A percentile compares a stretch with the other conserved stretches of the same genome.
Evolutionary conservation across 202 grass and related monocot species (phyloP).

Genomic region (Brachypodium distachyon): DNA sequence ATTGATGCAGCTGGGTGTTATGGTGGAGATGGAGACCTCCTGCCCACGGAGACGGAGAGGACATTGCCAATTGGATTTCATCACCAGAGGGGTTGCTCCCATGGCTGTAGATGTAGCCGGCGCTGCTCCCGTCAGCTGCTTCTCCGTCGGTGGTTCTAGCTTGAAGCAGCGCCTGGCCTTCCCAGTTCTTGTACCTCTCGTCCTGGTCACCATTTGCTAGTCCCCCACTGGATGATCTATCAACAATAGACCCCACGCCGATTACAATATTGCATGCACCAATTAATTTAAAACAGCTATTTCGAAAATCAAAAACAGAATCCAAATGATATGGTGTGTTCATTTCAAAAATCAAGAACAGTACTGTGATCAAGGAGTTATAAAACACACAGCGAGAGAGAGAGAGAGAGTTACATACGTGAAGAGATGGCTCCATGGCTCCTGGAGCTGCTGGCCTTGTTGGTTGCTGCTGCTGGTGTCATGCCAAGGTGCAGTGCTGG

Average conservation of each 20-base stretch:
- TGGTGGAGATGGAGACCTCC: conserved; percentile 19
- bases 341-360: neutral
- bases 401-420: conserved; percentile 34
- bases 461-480: conserved; percentile 14
- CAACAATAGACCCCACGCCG: neutral
- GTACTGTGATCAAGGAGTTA: neutral
- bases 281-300: neutral
- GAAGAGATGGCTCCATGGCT: conserved; percentile 71
- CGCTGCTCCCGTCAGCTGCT: conserved; percentile 18
- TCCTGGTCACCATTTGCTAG: conserved; percentile 40
- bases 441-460: conserved; percentile 35
- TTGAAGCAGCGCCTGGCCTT: conserved; percentile 47
- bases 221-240: conserved; percentile 27
- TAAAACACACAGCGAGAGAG: neutral
- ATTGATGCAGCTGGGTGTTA: conserved; percentile 37
- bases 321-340: no score
- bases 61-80: conserved; percentile 27
- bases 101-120: conserved; percentile 32
- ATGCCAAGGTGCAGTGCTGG: conserved; percentile 15
- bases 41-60: conserved; percentile 28
- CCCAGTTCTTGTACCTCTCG: conserved; percentile 32
- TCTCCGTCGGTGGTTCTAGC: neutral
- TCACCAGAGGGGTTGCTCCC: conserved; percentile 14
- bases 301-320: neutral
- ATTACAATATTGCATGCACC: neutral